Evolutionary conservation across 1,284 basidiomycete species (phyloP), one percentile per base, ranked within the genome.

Genomic region (Microbotryum silenes-acaulis): DNA sequence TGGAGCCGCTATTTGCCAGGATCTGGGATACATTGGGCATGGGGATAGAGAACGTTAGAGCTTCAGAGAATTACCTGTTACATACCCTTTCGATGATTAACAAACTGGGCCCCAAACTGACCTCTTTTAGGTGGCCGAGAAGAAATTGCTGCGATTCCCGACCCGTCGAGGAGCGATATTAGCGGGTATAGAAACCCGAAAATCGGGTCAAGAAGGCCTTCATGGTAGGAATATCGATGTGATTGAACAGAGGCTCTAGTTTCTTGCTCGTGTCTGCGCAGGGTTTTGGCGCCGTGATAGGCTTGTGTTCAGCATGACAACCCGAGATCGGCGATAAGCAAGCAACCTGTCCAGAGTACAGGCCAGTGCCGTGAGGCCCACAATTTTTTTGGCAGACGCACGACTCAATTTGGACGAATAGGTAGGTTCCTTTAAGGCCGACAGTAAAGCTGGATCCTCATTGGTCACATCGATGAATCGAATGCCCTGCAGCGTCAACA

Each of bases 61-160:
- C 25, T 25, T 27, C 27, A 27, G 1, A 27, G 27, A 27, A 27
- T 27, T 27, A 27, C 27, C 27, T 27, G 27, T 6, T 27, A 27
- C 27, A 27, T 27, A 27, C 27, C 27, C 1, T 0, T 27, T 12
- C 16, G 29, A 53, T 8, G 14, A 37, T 37, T 1, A 37, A 37
- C 37, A 37, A 12, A 53, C 5, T 20, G 27, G 12, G 31, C 27
- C 21, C 9, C 18, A 21, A 42, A 48, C 61, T 21, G 21, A 57
- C 58, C 74, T 89, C 79, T 31, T 79, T 72, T 68, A 96, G 83
- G 72, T 81, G 86, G 51, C 79, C 77, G 63, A 88, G 76, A 56
- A 97, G 80, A 90, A 91, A 97, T 64, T 81, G 76, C 74, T 96
- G 91, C 70, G 87, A 77, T 56, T 79, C 72, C 51, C 75, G 74